These are phyloP conservation scores for Tylopilus rubrobrunneus DNA, from an alignment of 768 basidiomycete genomes.

Conservation along the genomic window DNA sequence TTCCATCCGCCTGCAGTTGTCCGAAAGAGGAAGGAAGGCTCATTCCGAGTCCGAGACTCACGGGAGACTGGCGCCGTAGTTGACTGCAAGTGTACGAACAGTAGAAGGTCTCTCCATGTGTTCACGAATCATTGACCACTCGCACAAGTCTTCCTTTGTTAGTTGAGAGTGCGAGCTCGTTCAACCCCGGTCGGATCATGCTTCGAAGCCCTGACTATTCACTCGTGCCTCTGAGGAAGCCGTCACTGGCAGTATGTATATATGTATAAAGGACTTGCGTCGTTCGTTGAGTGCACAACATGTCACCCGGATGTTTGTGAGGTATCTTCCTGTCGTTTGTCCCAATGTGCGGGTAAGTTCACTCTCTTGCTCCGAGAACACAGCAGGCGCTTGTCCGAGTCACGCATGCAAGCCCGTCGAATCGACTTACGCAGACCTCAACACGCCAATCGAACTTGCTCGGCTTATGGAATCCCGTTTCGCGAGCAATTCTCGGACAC, in stretches of 20 bases:
- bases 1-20: no score
- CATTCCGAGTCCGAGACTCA: background rate
- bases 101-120: background rate
- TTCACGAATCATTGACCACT: constrained; percentile 9
- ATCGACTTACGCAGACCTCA: no score
- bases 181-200: constrained; percentile 11
- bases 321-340: background rate
- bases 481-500: no score
- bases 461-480: no score
- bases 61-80: no score
- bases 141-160: background rate
- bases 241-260: no score
- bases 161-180: background rate
- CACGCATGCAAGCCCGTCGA: background rate
- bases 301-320: background rate
- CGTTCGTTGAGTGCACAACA: background rate
- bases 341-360: background rate
- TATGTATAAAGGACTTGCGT: constrained; percentile 12
- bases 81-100: background rate
- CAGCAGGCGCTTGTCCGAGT: background rate
- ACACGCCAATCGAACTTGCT: no score
- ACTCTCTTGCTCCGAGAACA: background rate
- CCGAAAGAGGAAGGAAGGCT: no score
- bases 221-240: constrained; percentile 12
- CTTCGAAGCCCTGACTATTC: constrained; percentile 8